Conservation (phyloP, 2,329 filamentous ascomycete species). For the Chaetoscypha palmicola region DNA sequence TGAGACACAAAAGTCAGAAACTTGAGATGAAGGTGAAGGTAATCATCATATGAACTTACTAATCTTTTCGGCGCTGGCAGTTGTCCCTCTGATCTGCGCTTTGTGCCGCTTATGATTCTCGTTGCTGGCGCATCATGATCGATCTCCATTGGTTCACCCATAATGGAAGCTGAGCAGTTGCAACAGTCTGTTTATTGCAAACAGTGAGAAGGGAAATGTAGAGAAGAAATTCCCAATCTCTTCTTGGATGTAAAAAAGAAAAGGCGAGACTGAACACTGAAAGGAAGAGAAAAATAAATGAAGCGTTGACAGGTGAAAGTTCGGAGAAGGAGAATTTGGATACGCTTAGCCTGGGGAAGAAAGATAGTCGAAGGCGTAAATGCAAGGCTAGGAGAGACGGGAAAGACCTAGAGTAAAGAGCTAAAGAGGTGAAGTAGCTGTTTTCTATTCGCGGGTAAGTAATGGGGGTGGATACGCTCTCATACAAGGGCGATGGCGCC, state of each 20-base stretch:
- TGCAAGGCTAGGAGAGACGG: neutral
- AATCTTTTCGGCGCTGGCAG: constrained; percentile 17
- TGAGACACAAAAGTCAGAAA: constrained; percentile 13
- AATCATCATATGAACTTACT: too few relatives aligned
- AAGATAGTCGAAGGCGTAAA: neutral
- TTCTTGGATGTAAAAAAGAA: too few relatives aligned
- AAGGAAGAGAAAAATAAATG: constrained; percentile 9
- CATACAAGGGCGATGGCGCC: neutral
- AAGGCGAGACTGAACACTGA: constrained; percentile 2
- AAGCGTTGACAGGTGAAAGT: neutral
- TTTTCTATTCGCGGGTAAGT: too few relatives aligned
- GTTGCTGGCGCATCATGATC: constrained; percentile 19
- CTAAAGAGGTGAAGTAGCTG: too few relatives aligned
- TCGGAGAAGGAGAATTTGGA: neutral
- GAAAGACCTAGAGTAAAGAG: neutral
- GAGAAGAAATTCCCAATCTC: too few relatives aligned
- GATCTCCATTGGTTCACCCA: constrained; percentile 20
- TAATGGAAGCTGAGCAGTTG: too few relatives aligned
- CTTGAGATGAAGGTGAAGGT: too few relatives aligned
- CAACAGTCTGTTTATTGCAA: too few relatives aligned
- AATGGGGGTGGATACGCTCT: neutral
- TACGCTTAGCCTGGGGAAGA: constrained; percentile 8
- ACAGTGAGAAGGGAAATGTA: constrained; percentile 3
- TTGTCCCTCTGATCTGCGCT: constrained; percentile 25
- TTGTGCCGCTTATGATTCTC: constrained; percentile 16